Conservation (phyloP, 768 basidiomycete genomes). For the Leccinum subtestaceum region DNA sequence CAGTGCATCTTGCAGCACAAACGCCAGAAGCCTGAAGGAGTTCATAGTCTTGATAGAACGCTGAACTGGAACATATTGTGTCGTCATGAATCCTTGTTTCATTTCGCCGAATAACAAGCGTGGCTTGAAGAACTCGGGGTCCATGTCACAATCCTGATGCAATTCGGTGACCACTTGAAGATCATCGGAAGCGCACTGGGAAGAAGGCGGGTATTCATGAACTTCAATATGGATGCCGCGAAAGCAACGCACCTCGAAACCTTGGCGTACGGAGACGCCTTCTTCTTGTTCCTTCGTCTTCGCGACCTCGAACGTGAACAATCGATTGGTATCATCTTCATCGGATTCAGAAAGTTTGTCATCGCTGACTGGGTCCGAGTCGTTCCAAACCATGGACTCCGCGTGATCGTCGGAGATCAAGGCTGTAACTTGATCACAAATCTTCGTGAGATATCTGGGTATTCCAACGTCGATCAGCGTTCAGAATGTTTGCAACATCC, state of each 20-base stretch:
- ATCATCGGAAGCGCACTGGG: slow-evolving; percentile 20
- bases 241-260: slow-evolving; percentile 40
- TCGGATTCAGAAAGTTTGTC: slow-evolving; percentile 28
- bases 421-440: slow-evolving; percentile 51
- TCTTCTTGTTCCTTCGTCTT: slow-evolving; percentile 61
- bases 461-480: neutral
- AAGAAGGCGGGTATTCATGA: neutral
- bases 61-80: slow-evolving; percentile 24
- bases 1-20: slow-evolving; percentile 26
- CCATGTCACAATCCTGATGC: slow-evolving; percentile 22
- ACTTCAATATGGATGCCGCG: neutral
- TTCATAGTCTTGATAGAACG: slow-evolving; percentile 8
- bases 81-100: slow-evolving; percentile 39
- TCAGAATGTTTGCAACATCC: neutral
- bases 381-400: slow-evolving; percentile 42
- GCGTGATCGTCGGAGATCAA: slow-evolving; percentile 49
- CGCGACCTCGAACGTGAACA: slow-evolving; percentile 55
- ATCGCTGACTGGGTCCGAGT: slow-evolving; percentile 24
- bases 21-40: slow-evolving; percentile 7
- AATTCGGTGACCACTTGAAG: slow-evolving; percentile 11
- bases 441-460: slow-evolving; percentile 55
- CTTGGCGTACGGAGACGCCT: slow-evolving; percentile 40
- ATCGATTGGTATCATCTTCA: slow-evolving; percentile 43
- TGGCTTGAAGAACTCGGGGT: slow-evolving; percentile 26
- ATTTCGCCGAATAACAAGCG: slow-evolving; percentile 41